phyloP scores from a whole-genome alignment of 2,329 filamentous ascomycete genomes.

The Beauveria australis region DNA sequence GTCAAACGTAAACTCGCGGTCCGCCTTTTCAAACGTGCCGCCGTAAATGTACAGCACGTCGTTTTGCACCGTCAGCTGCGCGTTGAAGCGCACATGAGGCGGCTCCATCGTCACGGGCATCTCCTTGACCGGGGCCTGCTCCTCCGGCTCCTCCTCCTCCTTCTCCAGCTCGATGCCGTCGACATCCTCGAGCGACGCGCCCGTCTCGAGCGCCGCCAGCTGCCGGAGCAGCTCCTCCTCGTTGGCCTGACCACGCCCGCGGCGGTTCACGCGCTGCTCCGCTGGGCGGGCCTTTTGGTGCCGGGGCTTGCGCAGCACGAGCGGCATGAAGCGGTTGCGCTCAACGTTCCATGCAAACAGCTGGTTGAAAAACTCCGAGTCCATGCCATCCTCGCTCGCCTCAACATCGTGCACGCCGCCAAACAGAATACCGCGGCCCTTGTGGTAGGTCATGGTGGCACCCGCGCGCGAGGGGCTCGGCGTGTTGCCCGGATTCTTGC shows the following conservation, averaged over 20 bases:
- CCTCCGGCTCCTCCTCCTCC: slow-evolving; percentile 38
- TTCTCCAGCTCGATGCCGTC: slow-evolving; percentile 42
- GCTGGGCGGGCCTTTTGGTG: slow-evolving; percentile 41
- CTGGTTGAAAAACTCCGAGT: slow-evolving; percentile 93
- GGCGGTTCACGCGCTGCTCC: slow-evolving; percentile 49
- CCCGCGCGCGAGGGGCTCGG: slow-evolving; percentile 79
- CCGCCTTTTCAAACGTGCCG: slow-evolving; percentile 90
- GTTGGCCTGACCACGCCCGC: slow-evolving; percentile 76
- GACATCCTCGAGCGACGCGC: slow-evolving; percentile 50
- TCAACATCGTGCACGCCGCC: slow-evolving; percentile 93
- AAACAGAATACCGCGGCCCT: slow-evolving; percentile 85
- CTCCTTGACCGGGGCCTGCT: slow-evolving; percentile 50
- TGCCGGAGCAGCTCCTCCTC: slow-evolving; percentile 87
- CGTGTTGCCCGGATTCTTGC: slow-evolving; percentile 85
- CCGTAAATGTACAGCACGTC: slow-evolving; percentile 92
- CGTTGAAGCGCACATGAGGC: slow-evolving; percentile 86
- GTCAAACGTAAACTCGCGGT: slow-evolving; percentile 91
- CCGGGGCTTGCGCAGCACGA: slow-evolving; percentile 67
- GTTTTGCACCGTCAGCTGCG: slow-evolving; percentile 81
- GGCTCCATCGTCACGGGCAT: slow-evolving; percentile 68
- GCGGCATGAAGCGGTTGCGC: slow-evolving; percentile 86
- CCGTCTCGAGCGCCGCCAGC: slow-evolving; percentile 75
- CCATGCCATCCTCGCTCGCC: slow-evolving; percentile 86
- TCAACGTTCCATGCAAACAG: slow-evolving; percentile 93
- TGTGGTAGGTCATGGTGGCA: slow-evolving; percentile 89